Percentiles rank a stretch among this genome's conserved stretches.
phyloP scores from a whole-genome alignment of 257 asterid genomes.

The Schizonepeta tenuifolia region DNA sequence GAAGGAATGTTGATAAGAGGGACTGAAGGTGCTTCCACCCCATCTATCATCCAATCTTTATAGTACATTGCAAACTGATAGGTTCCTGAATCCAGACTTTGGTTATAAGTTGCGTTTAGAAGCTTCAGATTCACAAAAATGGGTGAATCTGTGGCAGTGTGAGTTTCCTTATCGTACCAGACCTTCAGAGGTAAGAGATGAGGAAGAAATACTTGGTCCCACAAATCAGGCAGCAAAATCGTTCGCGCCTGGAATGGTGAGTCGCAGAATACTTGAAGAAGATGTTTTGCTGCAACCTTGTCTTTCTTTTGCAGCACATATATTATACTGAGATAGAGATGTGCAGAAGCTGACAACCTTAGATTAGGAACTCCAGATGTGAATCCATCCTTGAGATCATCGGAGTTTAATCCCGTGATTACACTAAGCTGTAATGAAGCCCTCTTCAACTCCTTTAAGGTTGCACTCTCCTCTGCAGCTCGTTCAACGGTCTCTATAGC shows the following conservation, averaged over 20 bases:
- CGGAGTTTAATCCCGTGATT: constrained; percentile 72
- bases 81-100: constrained; percentile 68
- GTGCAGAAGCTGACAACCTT: constrained; percentile 88
- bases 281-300: constrained; percentile 65
- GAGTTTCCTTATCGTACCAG: constrained; percentile 62
- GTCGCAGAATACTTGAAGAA: constrained; percentile 72
- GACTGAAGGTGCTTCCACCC: constrained; percentile 56
- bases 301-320: constrained; percentile 72
- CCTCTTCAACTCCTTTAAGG: constrained; percentile 62
- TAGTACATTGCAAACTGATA: constrained; percentile 63
- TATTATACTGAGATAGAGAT: constrained; percentile 76
- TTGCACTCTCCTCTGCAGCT: constrained; percentile 57
- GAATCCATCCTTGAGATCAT: constrained; percentile 54
- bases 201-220: constrained; percentile 68
- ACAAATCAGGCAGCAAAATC: constrained; percentile 59
- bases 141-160: constrained; percentile 39
- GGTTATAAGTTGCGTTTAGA: constrained; percentile 54
- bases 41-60: constrained; percentile 79
- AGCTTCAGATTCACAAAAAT: constrained; percentile 39
- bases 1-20: constrained; percentile 60
- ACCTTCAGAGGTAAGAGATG: constrained; percentile 62
- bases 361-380: constrained; percentile 72
- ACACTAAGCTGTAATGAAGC: constrained; percentile 87
- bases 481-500: constrained; percentile 73
- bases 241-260: constrained; percentile 73